Conservation (phyloP, 345 rosid genomes). For the Gossypium arboreum region DNA sequence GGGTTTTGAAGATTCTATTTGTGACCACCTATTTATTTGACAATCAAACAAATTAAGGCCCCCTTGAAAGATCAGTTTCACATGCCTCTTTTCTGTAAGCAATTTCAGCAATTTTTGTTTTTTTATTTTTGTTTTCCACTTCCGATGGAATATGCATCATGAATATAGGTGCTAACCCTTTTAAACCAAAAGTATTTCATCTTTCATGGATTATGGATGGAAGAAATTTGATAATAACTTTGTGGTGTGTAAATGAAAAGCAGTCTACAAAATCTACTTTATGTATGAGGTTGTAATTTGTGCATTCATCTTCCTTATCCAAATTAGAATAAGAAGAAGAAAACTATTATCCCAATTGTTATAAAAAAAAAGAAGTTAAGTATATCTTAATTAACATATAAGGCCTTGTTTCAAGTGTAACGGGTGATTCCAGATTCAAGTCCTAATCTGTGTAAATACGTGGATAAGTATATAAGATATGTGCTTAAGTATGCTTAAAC, state of each 20-base stretch:
- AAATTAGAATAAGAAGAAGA: not conserved
- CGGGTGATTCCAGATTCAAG: not conserved
- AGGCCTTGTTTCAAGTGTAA: not conserved
- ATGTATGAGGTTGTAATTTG: not conserved
- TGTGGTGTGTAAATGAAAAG: not conserved
- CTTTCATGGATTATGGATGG: not conserved
- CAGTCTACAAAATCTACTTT: not conserved
- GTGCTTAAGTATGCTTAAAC: too few species aligned
- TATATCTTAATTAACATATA: not conserved
- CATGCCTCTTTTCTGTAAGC: not conserved
- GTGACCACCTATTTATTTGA: not conserved
- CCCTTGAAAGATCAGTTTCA: slow-evolving; percentile 11
- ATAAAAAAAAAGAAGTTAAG: not conserved
- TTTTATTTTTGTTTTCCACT: not conserved
- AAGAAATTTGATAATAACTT: not conserved
- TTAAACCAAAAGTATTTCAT: not conserved
- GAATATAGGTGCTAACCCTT: not conserved
- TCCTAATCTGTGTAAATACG: too few species aligned
- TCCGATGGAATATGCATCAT: not conserved
- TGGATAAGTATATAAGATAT: too few species aligned
- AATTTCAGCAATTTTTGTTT: not conserved
- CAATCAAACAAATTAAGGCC: not conserved
- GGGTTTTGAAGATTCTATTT: not conserved
- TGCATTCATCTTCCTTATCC: slow-evolving; percentile 1
- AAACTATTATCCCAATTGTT: not conserved